A percentile compares a stretch with the other conserved stretches of the same genome.
Evolutionary conservation across 331 rosid genomes (phyloP).

Genomic region (Phaseolus coccineus): DNA sequence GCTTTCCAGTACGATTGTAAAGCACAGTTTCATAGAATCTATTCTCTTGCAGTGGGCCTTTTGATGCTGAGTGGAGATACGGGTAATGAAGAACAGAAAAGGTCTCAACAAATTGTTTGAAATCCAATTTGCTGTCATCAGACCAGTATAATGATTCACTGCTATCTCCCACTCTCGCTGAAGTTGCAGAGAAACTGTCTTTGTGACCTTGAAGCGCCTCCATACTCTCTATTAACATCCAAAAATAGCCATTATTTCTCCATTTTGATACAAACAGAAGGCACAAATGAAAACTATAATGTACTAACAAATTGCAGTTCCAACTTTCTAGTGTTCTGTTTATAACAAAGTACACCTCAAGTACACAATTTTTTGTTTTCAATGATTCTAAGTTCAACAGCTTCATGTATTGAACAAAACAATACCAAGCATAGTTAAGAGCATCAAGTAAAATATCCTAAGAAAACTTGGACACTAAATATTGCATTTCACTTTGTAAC

Average conservation of each 20-base stretch:
- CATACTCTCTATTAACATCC: slow-evolving; percentile 73
- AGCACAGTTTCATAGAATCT: slow-evolving; percentile 66
- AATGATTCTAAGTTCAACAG: background rate
- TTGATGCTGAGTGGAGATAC: slow-evolving; percentile 54
- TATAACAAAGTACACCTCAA: slow-evolving; percentile 1
- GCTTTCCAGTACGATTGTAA: slow-evolving; percentile 79
- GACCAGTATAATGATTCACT: slow-evolving; percentile 55
- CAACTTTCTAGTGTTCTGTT: slow-evolving; percentile 23
- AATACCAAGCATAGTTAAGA: background rate
- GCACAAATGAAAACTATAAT: slow-evolving; percentile 24
- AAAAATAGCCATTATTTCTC: slow-evolving; percentile 41
- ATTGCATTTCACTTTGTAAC: slow-evolving; percentile 8
- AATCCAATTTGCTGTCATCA: slow-evolving; percentile 59
- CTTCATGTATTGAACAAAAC: slow-evolving; percentile 6
- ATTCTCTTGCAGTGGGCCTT: slow-evolving; percentile 53
- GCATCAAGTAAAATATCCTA: slow-evolving; percentile 20
- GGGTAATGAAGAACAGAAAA: slow-evolving; percentile 74
- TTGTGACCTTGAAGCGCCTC: slow-evolving; percentile 76
- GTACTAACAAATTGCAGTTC: background rate
- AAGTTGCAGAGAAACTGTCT: slow-evolving; percentile 63
- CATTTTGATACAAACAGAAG: slow-evolving; percentile 21
- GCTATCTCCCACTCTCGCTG: slow-evolving; percentile 83
- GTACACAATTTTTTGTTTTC: background rate
- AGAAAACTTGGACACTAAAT: slow-evolving; percentile 10
- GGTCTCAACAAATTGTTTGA: slow-evolving; percentile 76